Percentiles rank a stretch among this genome's conserved stretches.
phyloP scores from a whole-genome alignment of 1,284 basidiomycete species.

The Sporisorium exsertum region DNA sequence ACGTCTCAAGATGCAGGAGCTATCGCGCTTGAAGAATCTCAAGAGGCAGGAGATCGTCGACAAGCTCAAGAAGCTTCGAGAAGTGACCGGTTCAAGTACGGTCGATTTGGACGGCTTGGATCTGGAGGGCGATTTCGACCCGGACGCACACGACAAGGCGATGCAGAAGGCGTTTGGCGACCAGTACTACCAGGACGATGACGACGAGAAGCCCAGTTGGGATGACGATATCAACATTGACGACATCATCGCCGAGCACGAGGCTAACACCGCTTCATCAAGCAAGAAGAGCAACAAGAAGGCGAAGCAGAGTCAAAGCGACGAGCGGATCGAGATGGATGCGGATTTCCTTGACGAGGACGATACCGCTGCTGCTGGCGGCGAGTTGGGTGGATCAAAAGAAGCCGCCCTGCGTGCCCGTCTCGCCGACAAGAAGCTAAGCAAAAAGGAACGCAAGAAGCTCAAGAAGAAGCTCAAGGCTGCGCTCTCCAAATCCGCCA shows the following conservation, averaged over 20 bases:
- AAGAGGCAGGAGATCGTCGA: constrained; percentile 65
- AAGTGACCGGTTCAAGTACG: constrained; percentile 59
- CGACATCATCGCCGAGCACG: constrained; percentile 75
- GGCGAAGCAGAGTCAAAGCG: constrained; percentile 64
- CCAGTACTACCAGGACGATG: constrained; percentile 54
- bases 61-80: constrained; percentile 60
- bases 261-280: constrained; percentile 67
- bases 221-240: constrained; percentile 86
- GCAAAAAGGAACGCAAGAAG: constrained; percentile 85
- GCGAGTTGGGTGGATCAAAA: constrained; percentile 37
- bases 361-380: background rate
- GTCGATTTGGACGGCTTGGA: constrained; percentile 58
- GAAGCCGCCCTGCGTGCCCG: constrained; percentile 42
- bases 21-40: constrained; percentile 59
- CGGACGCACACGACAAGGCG: constrained; percentile 62
- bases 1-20: constrained; percentile 61
- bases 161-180: constrained; percentile 65
- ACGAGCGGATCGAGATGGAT: constrained; percentile 76
- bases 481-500: constrained; percentile 64
- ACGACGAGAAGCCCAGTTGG: constrained; percentile 81
- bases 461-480: constrained; percentile 56
- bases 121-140: constrained; percentile 66
- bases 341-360: constrained; percentile 74
- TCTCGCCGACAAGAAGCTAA: constrained; percentile 72
- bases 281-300: constrained; percentile 75